phyloP scores from a whole-genome alignment of 2,329 filamentous ascomycete genomes.

The Aurifilum marmelostoma region DNA sequence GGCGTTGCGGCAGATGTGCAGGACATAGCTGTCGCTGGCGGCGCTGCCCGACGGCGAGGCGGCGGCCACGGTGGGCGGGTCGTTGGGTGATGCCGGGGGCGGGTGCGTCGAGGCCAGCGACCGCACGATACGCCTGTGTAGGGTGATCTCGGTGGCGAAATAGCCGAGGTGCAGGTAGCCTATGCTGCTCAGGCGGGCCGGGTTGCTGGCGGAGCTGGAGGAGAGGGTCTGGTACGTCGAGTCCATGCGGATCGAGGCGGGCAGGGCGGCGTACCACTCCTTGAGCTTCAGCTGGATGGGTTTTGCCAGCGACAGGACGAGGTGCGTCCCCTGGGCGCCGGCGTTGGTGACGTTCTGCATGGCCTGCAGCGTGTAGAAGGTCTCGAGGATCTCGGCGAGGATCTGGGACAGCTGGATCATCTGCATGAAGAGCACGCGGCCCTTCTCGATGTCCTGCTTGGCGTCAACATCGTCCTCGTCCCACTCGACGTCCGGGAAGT shows the following conservation, averaged over 20 bases:
- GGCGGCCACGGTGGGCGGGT: slow-evolving; percentile 31
- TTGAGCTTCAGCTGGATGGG: slow-evolving; percentile 82
- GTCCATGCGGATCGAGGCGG: slow-evolving; percentile 68
- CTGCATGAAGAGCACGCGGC: slow-evolving; percentile 71
- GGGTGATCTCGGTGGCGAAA: slow-evolving; percentile 91
- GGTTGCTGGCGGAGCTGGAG: slow-evolving; percentile 40
- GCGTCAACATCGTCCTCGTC: slow-evolving; percentile 65
- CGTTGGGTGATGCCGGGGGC: slow-evolving; percentile 26
- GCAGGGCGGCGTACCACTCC: slow-evolving; percentile 78
- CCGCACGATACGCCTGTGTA: slow-evolving; percentile 88
- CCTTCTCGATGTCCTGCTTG: slow-evolving; percentile 67
- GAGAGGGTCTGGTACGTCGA: slow-evolving; percentile 47
- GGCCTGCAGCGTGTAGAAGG: slow-evolving; percentile 80
- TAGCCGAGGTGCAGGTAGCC: slow-evolving; percentile 89
- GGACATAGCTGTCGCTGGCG: slow-evolving; percentile 74
- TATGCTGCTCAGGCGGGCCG: slow-evolving; percentile 59
- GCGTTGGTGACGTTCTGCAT: slow-evolving; percentile 69
- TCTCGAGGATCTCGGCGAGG: slow-evolving; percentile 78
- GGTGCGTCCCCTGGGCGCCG: slow-evolving; percentile 69
- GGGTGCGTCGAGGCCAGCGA: slow-evolving; percentile 62
- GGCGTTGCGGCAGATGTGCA: slow-evolving; percentile 90
- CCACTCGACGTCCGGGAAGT: slow-evolving; percentile 74
- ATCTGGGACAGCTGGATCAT: slow-evolving; percentile 77
- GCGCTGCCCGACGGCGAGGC: slow-evolving; percentile 30
- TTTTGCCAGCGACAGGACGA: slow-evolving; percentile 76